phyloP scores from a whole-genome alignment of 1,284 basidiomycete species.

The Paramarasmius palmivorus region DNA sequence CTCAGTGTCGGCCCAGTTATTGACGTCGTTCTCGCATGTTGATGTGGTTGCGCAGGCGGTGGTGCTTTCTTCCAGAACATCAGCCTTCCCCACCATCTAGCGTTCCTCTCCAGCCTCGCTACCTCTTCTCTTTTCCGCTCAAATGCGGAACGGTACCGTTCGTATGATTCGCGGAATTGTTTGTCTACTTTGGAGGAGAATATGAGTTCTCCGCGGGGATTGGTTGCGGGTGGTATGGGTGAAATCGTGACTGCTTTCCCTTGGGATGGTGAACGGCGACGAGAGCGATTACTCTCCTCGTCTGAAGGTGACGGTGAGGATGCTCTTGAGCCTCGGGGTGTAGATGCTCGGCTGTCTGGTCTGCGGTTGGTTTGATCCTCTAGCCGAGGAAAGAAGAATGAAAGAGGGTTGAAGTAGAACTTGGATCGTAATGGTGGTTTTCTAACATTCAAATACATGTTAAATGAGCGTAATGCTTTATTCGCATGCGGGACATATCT shows the following conservation, averaged over 20 bases:
- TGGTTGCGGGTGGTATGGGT: conserved; percentile 85
- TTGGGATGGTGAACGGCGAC: conserved; percentile 29
- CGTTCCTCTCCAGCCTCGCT: conserved; percentile 41
- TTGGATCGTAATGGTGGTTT: conserved; percentile 66
- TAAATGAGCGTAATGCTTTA: conserved; percentile 86
- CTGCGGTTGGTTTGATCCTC: conserved; percentile 1
- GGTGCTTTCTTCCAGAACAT: conserved; percentile 24
- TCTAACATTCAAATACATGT: conserved; percentile 96
- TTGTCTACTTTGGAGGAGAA: conserved; percentile 89
- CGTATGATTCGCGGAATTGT: conserved; percentile 88
- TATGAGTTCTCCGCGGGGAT: conserved; percentile 95
- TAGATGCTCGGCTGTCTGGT: not conserved
- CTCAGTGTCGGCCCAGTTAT: conserved; percentile 31
- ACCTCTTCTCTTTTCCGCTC: conserved; percentile 79
- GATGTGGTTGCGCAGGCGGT: conserved; percentile 6
- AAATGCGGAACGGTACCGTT: conserved; percentile 90
- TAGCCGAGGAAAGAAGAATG: conserved; percentile 54
- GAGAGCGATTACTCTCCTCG: conserved; percentile 25
- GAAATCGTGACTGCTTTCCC: conserved; percentile 59
- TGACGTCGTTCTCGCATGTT: conserved; percentile 18
- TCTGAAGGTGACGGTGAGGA: conserved; percentile 21
- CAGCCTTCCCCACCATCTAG: conserved; percentile 42
- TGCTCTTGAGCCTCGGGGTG: conserved; percentile 14
- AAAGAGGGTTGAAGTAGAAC: conserved; percentile 64
- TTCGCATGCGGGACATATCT: conserved; percentile 98